Evolutionary conservation across 2,329 filamentous ascomycete species (phyloP).

Genomic region (Talaromyces sp.): DNA sequence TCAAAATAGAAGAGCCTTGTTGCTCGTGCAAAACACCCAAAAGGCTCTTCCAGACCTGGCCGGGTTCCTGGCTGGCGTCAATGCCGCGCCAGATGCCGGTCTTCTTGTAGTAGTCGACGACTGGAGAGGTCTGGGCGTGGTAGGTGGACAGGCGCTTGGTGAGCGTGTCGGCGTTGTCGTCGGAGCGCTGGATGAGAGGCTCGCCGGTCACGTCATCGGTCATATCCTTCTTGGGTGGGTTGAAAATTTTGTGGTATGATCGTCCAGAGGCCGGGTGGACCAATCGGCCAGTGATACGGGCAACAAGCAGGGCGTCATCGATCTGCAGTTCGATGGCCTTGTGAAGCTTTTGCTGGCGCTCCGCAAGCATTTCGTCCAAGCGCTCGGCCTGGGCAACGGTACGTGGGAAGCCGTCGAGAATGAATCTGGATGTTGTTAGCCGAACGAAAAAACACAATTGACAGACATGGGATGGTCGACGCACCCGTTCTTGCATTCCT

Average conservation of each 20-base stretch:
- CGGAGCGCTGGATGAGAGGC: conserved; percentile 89
- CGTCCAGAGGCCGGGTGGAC: conserved; percentile 94
- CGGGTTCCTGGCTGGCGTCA: conserved; percentile 93
- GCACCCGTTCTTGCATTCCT: conserved; percentile 93
- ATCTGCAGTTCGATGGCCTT: conserved; percentile 97
- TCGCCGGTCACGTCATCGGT: conserved; percentile 96
- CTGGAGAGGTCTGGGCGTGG: conserved; percentile 86
- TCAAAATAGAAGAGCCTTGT: conserved; percentile 38
- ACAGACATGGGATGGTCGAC: neutral
- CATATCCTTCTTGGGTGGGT: conserved; percentile 91
- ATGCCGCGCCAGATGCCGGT: conserved; percentile 95
- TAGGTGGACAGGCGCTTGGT: conserved; percentile 94
- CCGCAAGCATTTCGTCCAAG: conserved; percentile 83
- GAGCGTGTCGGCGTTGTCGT: conserved; percentile 93
- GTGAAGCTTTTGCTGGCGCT: conserved; percentile 76
- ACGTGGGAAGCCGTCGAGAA: conserved; percentile 96
- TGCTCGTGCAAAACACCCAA: conserved; percentile 64
- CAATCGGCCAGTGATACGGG: conserved; percentile 92
- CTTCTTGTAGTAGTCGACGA: conserved; percentile 94
- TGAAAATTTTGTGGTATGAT: conserved; percentile 98
- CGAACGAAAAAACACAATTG: neutral
- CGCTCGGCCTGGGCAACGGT: conserved; percentile 93
- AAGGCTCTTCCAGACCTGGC: conserved; percentile 91
- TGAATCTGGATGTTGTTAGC: conserved; percentile 58
- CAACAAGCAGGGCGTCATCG: conserved; percentile 86